Percentiles rank a stretch among this genome's conserved stretches.
Evolutionary conservation across 2,329 filamentous ascomycete species (phyloP).

Genomic region (Nannizzia gypsea): DNA sequence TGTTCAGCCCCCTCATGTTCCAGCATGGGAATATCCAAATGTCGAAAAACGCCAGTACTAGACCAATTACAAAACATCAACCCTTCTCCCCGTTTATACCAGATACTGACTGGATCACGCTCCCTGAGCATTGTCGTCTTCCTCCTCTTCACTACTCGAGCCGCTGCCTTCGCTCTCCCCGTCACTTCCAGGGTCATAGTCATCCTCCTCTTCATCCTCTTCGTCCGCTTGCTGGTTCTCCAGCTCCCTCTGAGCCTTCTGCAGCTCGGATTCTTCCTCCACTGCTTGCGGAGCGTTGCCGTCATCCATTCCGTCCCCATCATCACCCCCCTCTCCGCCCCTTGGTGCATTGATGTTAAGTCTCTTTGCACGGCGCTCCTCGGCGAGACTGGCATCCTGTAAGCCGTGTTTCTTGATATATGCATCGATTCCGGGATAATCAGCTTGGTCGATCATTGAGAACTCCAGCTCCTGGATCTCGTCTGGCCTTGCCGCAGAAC

Average conservation of each 20-base stretch:
- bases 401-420: slow-evolving; percentile 51
- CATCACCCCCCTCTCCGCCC: slow-evolving; percentile 17
- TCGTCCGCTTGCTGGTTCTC: slow-evolving; percentile 26
- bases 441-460: slow-evolving; percentile 53
- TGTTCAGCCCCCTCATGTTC: neutral
- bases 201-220: slow-evolving; percentile 39
- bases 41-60: neutral
- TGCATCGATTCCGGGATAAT: slow-evolving; percentile 50
- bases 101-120: neutral
- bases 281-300: slow-evolving; percentile 16
- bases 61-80: neutral
- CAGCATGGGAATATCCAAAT: neutral
- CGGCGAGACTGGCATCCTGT: slow-evolving; percentile 53
- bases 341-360: slow-evolving; percentile 40
- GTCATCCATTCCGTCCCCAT: neutral
- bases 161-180: slow-evolving; percentile 39
- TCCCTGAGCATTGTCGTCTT: slow-evolving; percentile 16
- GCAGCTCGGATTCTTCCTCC: slow-evolving; percentile 47
- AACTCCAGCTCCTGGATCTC: slow-evolving; percentile 49
- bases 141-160: slow-evolving; percentile 32
- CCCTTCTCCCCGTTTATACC: neutral
- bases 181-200: slow-evolving; percentile 41
- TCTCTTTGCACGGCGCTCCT: slow-evolving; percentile 47
- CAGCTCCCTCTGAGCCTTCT: slow-evolving; percentile 46
- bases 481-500: slow-evolving; percentile 22